Base-by-base conservation (phyloP, 2,329 filamentous ascomycete species). In the Didymella glomerata region DNA sequence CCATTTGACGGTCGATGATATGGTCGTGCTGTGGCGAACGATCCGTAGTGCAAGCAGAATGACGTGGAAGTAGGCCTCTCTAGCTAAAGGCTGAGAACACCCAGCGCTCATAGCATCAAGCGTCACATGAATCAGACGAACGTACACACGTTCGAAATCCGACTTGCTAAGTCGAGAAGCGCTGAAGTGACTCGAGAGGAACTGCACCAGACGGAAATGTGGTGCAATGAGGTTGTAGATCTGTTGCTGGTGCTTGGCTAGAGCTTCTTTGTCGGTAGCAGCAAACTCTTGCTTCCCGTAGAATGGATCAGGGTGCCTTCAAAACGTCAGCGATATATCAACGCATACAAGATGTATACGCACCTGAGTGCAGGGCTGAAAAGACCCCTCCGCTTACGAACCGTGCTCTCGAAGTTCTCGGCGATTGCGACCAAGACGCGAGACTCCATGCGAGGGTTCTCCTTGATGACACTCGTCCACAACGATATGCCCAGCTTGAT, bases 391-490 rank as follows among this genome's bases (percentile, higher is more conserved):
- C 86, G 87, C 67, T 86, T 88, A 58, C 91, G 85, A 45, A 97
- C 88, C 4, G 90, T 95, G 57, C 85, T 83, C 76, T 98, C 94
- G 92, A 94, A 99, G 63, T 94, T 91, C 72, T 95, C 90, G 10
- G 90, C 90, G 68, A 98, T 91, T 74, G 96, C 92, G 51, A 88
- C 88, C 30, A 99, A 80, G 55, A 99, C 87, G 61, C 93, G 88
- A 9, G 94, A 86, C 76, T 97, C 93, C 77, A 97, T 89, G 55
- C 86, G 86, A 2, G 93, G 91, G 70, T 97, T 98, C 76, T 99
- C 95, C 69, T 98, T 95, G 71, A 98, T 96, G 14, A 98, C 91
- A 25, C 95, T 95, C 61, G 97, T 87, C 95, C 95, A 99, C 7
- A 99, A 82, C 4, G 95, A 97, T 34, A 97, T 90, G 6, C 95